Conservation (phyloP, 164 flowering plant species). For the Macadamia tetraphylla region DNA sequence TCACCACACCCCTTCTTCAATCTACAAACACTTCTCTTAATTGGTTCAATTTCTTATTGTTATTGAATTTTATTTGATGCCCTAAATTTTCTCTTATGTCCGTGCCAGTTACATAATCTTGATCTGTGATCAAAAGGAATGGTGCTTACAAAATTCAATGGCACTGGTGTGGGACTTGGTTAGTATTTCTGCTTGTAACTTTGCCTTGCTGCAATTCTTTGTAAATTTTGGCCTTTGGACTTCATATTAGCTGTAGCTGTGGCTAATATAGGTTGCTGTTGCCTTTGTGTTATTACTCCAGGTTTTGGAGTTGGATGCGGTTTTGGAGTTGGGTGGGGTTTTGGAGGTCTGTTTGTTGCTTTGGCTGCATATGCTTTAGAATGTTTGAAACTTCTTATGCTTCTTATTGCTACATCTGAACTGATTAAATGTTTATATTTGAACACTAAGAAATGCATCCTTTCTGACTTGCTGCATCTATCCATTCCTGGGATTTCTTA, state of each 20-base stretch:
- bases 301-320: conserved; percentile 91
- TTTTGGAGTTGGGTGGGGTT: conserved; percentile 92
- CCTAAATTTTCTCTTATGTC: neutral
- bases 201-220: neutral
- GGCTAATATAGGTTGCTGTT: neutral
- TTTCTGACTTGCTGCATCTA: too few species aligned
- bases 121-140: conserved; percentile 13
- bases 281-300: conserved; percentile 11
- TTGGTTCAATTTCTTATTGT: too few species aligned
- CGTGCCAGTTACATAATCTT: neutral
- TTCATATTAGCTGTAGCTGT: neutral
- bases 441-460: too few species aligned
- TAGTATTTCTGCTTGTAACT: neutral
- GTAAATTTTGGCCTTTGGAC: neutral
- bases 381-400: neutral
- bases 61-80: neutral
- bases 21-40: too few species aligned
- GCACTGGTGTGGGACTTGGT: conserved; percentile 92
- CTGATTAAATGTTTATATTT: too few species aligned
- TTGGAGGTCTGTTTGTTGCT: conserved; percentile 53
- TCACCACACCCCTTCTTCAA: too few species aligned
- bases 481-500: too few species aligned
- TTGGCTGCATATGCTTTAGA: neutral
- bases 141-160: conserved; percentile 69
- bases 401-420: neutral